Conservation (phyloP, 2,329 filamentous ascomycete species). For the Xylaria polymorpha region DNA sequence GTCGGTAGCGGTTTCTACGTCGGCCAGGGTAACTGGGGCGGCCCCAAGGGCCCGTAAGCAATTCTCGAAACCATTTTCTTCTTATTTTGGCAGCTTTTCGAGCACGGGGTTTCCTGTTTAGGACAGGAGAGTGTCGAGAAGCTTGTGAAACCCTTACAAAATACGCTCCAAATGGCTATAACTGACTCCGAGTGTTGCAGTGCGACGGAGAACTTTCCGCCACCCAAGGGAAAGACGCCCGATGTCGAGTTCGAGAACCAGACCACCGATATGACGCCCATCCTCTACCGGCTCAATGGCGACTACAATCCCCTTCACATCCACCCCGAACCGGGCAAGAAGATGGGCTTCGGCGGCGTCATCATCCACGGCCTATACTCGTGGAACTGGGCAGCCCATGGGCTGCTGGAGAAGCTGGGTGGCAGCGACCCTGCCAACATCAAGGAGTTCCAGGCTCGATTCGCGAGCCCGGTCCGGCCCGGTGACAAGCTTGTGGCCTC, state of each 20-base stretch:
- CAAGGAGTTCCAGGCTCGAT: constrained; percentile 88
- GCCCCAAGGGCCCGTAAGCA: constrained; percentile 93
- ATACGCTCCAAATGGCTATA: too few species aligned
- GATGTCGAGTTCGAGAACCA: constrained; percentile 77
- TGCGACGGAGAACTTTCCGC: constrained; percentile 80
- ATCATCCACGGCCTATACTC: constrained; percentile 92
- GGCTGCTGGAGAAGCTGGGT: constrained; percentile 77
- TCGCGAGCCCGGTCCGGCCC: constrained; percentile 85
- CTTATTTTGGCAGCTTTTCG: too few species aligned
- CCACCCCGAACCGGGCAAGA: constrained; percentile 82
- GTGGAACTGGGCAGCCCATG: constrained; percentile 84
- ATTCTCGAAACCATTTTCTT: too few species aligned
- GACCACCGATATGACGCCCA: constrained; percentile 76
- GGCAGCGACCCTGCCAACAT: constrained; percentile 83
- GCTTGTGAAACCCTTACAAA: too few species aligned
- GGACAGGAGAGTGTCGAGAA: too few species aligned
- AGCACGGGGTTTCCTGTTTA: too few species aligned
- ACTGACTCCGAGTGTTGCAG: too few species aligned
- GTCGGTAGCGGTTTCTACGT: constrained; percentile 82
- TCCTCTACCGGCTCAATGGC: constrained; percentile 86
- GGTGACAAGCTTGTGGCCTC: constrained; percentile 84
- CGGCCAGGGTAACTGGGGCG: constrained; percentile 84
- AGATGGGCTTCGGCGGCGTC: constrained; percentile 90
- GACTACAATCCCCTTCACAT: constrained; percentile 96
- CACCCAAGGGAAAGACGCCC: constrained; percentile 76